Conservation (phyloP, 2,329 filamentous ascomycete genomes). For the Emydomyces testavorans region DNA sequence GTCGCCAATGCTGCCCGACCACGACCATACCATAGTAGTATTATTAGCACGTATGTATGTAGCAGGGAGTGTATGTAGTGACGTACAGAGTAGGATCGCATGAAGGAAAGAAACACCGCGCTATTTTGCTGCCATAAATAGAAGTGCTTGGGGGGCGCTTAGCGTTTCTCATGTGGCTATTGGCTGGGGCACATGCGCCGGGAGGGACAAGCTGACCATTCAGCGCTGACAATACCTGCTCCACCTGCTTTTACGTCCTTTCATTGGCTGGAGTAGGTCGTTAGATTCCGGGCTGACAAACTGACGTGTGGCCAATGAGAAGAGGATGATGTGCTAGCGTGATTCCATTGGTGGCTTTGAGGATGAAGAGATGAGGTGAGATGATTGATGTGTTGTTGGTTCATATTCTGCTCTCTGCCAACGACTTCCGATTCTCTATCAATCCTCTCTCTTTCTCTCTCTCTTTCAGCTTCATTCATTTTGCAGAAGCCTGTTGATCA, state of each 20-base stretch:
- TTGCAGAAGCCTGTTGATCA: slow-evolving; percentile 13
- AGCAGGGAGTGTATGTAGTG: too few species aligned
- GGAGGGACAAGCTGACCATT: neutral
- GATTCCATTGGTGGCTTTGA: neutral
- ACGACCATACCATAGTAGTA: too few species aligned
- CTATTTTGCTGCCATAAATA: too few species aligned
- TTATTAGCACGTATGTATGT: too few species aligned
- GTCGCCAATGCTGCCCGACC: too few species aligned
- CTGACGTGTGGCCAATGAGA: neutral
- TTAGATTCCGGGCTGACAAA: neutral
- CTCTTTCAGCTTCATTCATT: slow-evolving; percentile 18
- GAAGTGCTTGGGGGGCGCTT: too few species aligned
- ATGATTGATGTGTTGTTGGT: neutral
- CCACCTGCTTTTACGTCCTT: neutral
- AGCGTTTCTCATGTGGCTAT: too few species aligned
- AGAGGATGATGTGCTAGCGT: neutral
- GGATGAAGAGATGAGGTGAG: neutral
- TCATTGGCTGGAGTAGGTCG: neutral
- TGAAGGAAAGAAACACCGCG: too few species aligned
- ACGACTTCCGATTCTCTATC: slow-evolving; percentile 7
- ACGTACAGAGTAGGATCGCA: too few species aligned
- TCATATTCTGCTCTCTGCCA: slow-evolving; percentile 13
- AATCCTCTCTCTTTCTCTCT: slow-evolving; percentile 19
- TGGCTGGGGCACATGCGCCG: neutral
- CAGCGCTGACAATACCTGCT: too few species aligned